phyloP scores from a whole-genome alignment of 2,329 filamentous ascomycete species.

The Penicillium janthinellum region DNA sequence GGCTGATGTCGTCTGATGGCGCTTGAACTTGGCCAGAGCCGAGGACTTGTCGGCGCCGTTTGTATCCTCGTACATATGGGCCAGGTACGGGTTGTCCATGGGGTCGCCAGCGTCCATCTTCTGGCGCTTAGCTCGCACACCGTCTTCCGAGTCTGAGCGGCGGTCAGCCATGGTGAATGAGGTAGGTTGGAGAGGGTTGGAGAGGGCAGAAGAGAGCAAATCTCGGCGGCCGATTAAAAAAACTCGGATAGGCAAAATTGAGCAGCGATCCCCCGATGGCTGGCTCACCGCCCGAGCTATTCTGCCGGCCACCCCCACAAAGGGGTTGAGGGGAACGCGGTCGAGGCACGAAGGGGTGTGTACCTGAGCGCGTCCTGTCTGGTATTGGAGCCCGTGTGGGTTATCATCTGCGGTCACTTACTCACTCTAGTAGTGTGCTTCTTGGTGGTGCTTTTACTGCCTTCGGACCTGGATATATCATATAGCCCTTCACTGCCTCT shows the following conservation, averaged over 20 bases:
- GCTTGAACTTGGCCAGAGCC: slow-evolving; percentile 67
- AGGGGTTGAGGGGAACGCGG: slow-evolving; percentile 26
- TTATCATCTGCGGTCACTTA: neutral
- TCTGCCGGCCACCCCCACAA: slow-evolving; percentile 34
- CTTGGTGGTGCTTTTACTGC: neutral
- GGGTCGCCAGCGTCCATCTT: slow-evolving; percentile 55
- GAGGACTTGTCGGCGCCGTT: slow-evolving; percentile 44
- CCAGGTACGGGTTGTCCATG: slow-evolving; percentile 80
- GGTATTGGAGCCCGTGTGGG: neutral
- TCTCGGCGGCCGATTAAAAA: slow-evolving; percentile 24
- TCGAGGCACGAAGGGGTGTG: slow-evolving; percentile 8
- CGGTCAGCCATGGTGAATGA: slow-evolving; percentile 56
- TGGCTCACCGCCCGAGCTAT: slow-evolving; percentile 29
- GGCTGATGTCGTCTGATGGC: slow-evolving; percentile 77
- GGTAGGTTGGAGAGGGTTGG: slow-evolving; percentile 12
- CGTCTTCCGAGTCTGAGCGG: slow-evolving; percentile 55
- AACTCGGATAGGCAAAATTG: slow-evolving; percentile 37
- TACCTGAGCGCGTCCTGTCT: neutral
- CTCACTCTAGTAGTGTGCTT: neutral
- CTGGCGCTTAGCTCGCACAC: slow-evolving; percentile 57
- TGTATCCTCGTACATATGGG: slow-evolving; percentile 70
- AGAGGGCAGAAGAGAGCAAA: slow-evolving; percentile 21
- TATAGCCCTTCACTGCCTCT: neutral
- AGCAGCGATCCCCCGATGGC: slow-evolving; percentile 32
- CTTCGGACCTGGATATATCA: neutral